These are phyloP conservation scores for Penicillium steckii DNA, from an alignment of 495 filamentous ascomycete genomes.

Conservation along the genomic window DNA sequence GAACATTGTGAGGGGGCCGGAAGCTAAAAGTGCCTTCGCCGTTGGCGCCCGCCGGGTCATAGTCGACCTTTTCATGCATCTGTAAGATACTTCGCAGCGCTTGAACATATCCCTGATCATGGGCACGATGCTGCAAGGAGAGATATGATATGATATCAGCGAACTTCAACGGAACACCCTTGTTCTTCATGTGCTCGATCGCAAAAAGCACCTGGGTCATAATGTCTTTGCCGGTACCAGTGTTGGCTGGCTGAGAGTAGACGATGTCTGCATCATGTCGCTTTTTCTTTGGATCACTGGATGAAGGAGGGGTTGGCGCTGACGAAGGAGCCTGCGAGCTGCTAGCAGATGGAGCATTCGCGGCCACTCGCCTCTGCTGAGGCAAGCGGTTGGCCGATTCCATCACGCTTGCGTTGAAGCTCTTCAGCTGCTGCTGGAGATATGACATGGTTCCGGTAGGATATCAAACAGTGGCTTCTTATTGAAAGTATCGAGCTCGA, in stretches of 20 bases:
- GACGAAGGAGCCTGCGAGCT: constrained; percentile 43
- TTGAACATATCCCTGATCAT: constrained; percentile 45
- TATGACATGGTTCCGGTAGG: constrained; percentile 40
- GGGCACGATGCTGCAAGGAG: constrained; percentile 55
- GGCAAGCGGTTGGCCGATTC: constrained; percentile 44
- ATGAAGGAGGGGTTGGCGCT: constrained; percentile 37
- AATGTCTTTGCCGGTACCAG: constrained; percentile 73
- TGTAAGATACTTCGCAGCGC: constrained; percentile 44
- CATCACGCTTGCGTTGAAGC: constrained; percentile 46
- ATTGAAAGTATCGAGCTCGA: neutral
- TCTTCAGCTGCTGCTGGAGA: constrained; percentile 48
- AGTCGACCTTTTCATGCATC: constrained; percentile 67
- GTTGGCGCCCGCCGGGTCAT: constrained; percentile 59
- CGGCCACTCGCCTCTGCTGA: constrained; percentile 40
- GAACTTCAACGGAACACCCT: constrained; percentile 67
- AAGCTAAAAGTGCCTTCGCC: constrained; percentile 69
- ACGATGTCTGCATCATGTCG: constrained; percentile 57
- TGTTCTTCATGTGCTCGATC: constrained; percentile 79
- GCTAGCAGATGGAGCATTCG: constrained; percentile 31
- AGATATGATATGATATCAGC: constrained; percentile 75
- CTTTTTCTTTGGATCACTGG: constrained; percentile 56
- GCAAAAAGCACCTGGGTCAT: constrained; percentile 83
- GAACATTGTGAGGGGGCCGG: constrained; percentile 76
- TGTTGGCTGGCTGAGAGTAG: constrained; percentile 76
- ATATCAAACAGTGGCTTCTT: neutral